These are phyloP conservation scores for Coemansia umbellata DNA, from an alignment of 192 early-diverging fungal species.

Conservation along the genomic window DNA sequence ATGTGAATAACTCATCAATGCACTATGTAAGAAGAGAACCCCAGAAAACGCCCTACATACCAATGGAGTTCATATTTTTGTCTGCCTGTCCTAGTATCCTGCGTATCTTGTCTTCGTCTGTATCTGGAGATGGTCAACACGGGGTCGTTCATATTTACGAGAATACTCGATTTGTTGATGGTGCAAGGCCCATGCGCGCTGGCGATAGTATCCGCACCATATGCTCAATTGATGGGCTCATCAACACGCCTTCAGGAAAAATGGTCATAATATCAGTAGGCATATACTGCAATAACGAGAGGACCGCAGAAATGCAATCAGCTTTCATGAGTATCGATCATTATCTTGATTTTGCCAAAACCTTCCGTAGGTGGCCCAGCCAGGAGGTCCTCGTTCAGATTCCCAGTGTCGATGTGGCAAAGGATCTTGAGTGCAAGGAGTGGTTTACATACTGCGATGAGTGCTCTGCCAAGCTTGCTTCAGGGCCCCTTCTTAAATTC, in stretches of 20 bases:
- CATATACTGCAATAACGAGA: conserved; percentile 53
- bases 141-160: conserved; percentile 82
- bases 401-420: conserved; percentile 66
- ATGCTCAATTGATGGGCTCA: conserved; percentile 67
- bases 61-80: conserved; percentile 87
- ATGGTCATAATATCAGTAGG: conserved; percentile 68
- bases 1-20: conserved; percentile 60
- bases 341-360: conserved; percentile 67
- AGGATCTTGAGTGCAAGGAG: conserved; percentile 72
- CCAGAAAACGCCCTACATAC: conserved; percentile 58
- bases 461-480: conserved; percentile 23
- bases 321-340: conserved; percentile 80
- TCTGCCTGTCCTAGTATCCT: conserved; percentile 59
- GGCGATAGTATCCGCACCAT: conserved; percentile 74
- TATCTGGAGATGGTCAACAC: conserved; percentile 81
- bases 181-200: conserved; percentile 56
- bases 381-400: conserved; percentile 65
- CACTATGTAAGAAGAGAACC: conserved; percentile 44
- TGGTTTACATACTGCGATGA: conserved; percentile 63
- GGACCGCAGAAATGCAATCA: conserved; percentile 67
- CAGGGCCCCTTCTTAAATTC: conserved; percentile 69
- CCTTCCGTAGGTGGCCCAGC: conserved; percentile 67
- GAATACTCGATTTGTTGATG: conserved; percentile 67
- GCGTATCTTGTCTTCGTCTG: conserved; percentile 51
- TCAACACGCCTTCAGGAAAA: conserved; percentile 81